Evolutionary conservation across 2,329 filamentous ascomycete genomes (phyloP).

Genomic region (Penicillium olsonii): DNA sequence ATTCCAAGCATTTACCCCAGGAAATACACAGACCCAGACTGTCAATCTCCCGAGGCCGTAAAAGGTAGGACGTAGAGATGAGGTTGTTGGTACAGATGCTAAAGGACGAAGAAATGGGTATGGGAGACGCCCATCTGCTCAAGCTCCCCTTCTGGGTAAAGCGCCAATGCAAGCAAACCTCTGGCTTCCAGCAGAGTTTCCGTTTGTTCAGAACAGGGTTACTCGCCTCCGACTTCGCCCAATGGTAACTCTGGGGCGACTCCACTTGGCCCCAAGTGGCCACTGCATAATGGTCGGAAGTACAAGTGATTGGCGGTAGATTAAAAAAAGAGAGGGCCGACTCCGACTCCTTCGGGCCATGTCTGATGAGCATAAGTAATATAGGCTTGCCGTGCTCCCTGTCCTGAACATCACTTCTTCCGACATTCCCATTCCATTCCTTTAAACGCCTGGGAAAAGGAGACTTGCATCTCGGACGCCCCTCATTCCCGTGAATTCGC

Average conservation of each 20-base stretch:
- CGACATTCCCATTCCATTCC: neutral
- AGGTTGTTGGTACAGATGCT: neutral
- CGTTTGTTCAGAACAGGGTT: constrained; percentile 14
- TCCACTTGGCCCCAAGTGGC: constrained; percentile 13
- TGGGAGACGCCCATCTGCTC: constrained; percentile 29
- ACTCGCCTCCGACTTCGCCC: constrained; percentile 13
- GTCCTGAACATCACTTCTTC: neutral
- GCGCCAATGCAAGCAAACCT: constrained; percentile 13
- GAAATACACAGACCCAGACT: neutral
- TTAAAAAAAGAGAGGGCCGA: constrained; percentile 6
- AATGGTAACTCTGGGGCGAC: constrained; percentile 11
- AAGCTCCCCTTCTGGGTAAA: constrained; percentile 40
- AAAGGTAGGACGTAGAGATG: constrained; percentile 7
- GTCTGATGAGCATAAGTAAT: neutral
- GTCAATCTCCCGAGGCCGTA: constrained; percentile 6
- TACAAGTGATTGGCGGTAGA: constrained; percentile 18
- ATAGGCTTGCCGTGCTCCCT: neutral
- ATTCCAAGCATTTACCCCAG: neutral
- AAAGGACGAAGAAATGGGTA: neutral
- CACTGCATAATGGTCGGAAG: constrained; percentile 4
- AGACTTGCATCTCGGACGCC: neutral
- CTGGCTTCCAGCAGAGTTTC: constrained; percentile 11
- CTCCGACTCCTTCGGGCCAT: constrained; percentile 6
- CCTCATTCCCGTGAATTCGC: neutral
- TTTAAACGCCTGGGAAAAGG: neutral